Evolutionary conservation across 164 flowering plant genomes (phyloP), one percentile per base, ranked within the genome.

Genomic region (Magnolia sinica): DNA sequence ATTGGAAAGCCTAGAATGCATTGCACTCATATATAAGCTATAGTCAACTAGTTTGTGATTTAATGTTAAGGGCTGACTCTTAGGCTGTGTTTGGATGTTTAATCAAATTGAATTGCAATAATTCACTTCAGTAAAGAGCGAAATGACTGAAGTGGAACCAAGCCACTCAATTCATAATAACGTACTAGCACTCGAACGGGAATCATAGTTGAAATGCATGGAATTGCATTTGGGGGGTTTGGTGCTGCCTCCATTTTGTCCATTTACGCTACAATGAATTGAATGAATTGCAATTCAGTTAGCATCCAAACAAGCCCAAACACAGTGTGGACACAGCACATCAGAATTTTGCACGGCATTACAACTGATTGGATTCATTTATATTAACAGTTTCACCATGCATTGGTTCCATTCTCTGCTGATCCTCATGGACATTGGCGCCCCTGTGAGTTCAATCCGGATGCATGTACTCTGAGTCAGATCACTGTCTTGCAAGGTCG

Each of bases 381-480:
- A 24, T 24, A 37, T 18, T 7, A 22, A 22, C 93, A 96, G 97
- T 89, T 94, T 74, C 91, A 90, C 85, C 92, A 93, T 81, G 70
- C 58, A 76, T 68, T 91, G 77, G 98, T 90, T 68, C 98, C 98
- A n/a, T 87, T 94, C 78, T 87, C 93, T 67, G 85, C 97, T 69
- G 99, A 94, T 86, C 71, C 76, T 29, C 86, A 65, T 8, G 91
- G 95, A 65, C 86, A 79, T 14, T 96, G 99, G 99, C 78, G 70
- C 8, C 86, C 67, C 24, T 96, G 99, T 88, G 89, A 87, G 83
- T 73, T 76, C 24, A 78, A 92, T 83, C 86, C 89, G 10, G 79
- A 87, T 61, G 81, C 75, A 49, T 96, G 99, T 77, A 79, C 77
- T 70, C 74, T 79, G 55, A 3, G 1, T 58, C 97, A 94, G 78